Evolutionary conservation across 768 basidiomycete genomes (phyloP).

Genomic region (Thelephora ganbajun): DNA sequence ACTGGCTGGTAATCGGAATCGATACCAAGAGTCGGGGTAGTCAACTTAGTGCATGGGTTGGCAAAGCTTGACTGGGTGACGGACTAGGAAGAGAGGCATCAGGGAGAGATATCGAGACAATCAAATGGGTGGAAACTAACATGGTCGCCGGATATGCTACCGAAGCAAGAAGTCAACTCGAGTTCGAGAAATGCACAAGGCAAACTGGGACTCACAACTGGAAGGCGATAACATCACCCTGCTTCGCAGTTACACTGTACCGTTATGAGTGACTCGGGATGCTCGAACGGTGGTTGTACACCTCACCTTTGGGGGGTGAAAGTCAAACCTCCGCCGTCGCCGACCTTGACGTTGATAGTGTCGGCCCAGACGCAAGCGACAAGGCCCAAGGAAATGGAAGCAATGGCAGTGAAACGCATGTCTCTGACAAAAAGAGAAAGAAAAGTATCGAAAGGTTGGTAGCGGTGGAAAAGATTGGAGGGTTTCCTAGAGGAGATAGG

Average conservation of each 20-base stretch:
- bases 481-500: neutral
- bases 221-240: slow-evolving; percentile 38
- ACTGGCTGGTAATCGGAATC: slow-evolving; percentile 37
- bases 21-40: slow-evolving; percentile 22
- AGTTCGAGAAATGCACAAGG: neutral
- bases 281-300: neutral
- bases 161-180: neutral
- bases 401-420: slow-evolving; percentile 35
- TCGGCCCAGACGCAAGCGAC: slow-evolving; percentile 27
- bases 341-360: slow-evolving; percentile 13
- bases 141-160: neutral
- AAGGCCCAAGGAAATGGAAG: slow-evolving; percentile 28
- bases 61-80: slow-evolving; percentile 50
- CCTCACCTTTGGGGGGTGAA: slow-evolving; percentile 1
- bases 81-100: slow-evolving; percentile 23
- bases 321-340: slow-evolving; percentile 9
- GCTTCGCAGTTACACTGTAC: slow-evolving; percentile 26
- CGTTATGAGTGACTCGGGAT: neutral
- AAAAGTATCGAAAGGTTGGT: slow-evolving; percentile 3
- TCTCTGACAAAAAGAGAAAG: slow-evolving; percentile 12
- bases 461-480: neutral
- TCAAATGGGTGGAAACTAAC: neutral
- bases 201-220: slow-evolving; percentile 27
- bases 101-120: neutral
- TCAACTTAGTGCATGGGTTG: slow-evolving; percentile 30